Evolutionary conservation across 805 yeast genomes (phyloP), one percentile per base, ranked within the genome.

Genomic region (Jamesozyma jinghongensis): DNA sequence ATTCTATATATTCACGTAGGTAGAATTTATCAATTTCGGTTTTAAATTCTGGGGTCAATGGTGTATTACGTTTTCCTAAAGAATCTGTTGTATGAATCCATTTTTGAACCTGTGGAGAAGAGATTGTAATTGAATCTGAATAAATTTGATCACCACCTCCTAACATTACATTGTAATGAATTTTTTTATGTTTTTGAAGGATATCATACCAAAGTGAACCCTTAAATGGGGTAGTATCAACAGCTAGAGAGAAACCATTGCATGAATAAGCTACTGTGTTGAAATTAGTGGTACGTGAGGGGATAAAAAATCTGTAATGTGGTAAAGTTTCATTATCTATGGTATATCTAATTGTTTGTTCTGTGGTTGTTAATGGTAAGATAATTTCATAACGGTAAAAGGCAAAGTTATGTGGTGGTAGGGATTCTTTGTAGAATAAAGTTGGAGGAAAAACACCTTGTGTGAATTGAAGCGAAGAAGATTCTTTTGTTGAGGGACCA

Each of bases 61-160:
- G 51, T 7, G 71, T 71, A 28, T 65, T 52, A 28, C 59, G 59
- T 49, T 75, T 79, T 48, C 67, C 64, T 25, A 65, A 53, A 8
- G 77, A 63, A 44, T 70, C 74, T 41, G 67, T 70, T 45, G 75
- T 77, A 22, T 67, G 55, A 22, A 76, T 59, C 95, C 97, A 87
- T 25, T 74, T 58, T 44, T 70, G 59, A 50, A 83, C 74, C 6
- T 57, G 57, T 36, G 70, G 54, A 13, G 81, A 75, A 17, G 74
- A 68, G 17, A 70, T 48, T 59, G 81, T 83, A 50, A 90, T 77
- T 1, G 85, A 70, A 62, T 90, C 98, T 39, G 88, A 78, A 59
- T 90, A 90, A 38, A 90, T 73, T 64, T 90, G 98, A 63, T 90
- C 98, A 26, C 98, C 98, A 39, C 97, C 97, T 22, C 97, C 97